Base-by-base conservation (phyloP, 169 alveolate species). In the Theileria orientalis region DNA sequence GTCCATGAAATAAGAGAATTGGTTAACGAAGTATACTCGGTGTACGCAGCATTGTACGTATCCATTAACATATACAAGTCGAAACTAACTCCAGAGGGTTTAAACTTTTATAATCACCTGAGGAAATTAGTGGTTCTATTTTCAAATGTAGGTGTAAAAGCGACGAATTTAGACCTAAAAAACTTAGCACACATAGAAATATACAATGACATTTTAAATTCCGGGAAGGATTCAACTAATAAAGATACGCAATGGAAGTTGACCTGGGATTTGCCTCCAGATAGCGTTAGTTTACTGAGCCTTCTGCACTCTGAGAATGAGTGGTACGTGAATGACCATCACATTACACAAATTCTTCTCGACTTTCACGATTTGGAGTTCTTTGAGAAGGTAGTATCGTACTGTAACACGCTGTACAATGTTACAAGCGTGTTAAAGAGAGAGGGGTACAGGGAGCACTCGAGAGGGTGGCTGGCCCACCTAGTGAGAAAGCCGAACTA, bases 21-120 rank as follows among this genome's bases (percentile, higher is more conserved):
- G 7, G 2, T 76, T 19, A 16, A 64, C 32, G 51, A 66, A 11
- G 64, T 35, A 27, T 76, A 76, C 32, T 9, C 57, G 3, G 29
- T 64, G 1, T 76, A 76, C 54, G 69, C 85, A 16, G 76, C 73
- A 30, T 14, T 76, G 30, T 76, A 76, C 64, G 0, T 76, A 9
- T 51, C 72, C 21, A 61, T 63, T 30, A 76, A 76, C 21, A 49
- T 41, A 27, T n/a, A 30, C 37, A 40, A 40, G 33, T 25, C 13
- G 9, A 44, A 0, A 29, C 63, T 30, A 0, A 3, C 62, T 3
- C 41, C 32, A 0, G 49, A 40, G 27, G 35, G 47, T 40, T 16
- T 29, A 27, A 69, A 66, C 23, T 44, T 66, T 66, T 76, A 76
- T 60, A 33, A 13, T 25, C 46, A 27, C 41, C 64, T 76, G 41